Base-by-base conservation (phyloP, 306 rosid genomes). In the Dryas alaskensis region DNA sequence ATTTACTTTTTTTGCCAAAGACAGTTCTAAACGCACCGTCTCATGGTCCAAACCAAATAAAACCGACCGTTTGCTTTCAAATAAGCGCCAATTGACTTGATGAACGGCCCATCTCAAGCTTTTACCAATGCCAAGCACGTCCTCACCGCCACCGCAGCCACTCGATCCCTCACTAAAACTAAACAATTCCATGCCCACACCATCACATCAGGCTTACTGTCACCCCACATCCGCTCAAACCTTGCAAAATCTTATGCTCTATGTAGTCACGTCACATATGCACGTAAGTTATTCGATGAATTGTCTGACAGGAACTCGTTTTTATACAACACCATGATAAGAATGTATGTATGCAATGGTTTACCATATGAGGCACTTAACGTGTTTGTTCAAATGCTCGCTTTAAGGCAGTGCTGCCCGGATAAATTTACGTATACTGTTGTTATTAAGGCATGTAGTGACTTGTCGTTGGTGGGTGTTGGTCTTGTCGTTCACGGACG, bases 371-470 rank as follows among this genome's bases (percentile, higher is more conserved):
- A 80, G 58, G 89, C 92, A 3, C 88, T 91, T 2, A 40, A 49
- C 49, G n/a, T 93, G 85, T 93, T 91, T 74, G 60, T 60, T 58
- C 72, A 84, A 19, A 89, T 93, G 97, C 74, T 87, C 17, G 31
- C 6, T 19, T 77, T 48, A 0, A 87, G 90, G 42, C 66, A 50
- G 67, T 51, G 79, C 52, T 45, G 50, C 39, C 97, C 98, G 0
- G 93, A 89, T 70, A 77, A 77, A 19, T 91, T 82, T 70, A 87
- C 98, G 0, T 91, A 87, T 68, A 92, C 96, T 0, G 43, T 82
- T 76, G 89, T 82, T 45, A 75, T 89, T n/a, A 93, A 93, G 87
- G 97, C 92, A 25, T 91, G 92, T 65, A 53, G 90, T 72, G 91
- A 85, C 39, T 70, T 88, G 86, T 80, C 68, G 4, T 44, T 78